Evolutionary conservation across 2,329 filamentous ascomycete species (phyloP).

Genomic region (Allantophomopsis lycopodina): DNA sequence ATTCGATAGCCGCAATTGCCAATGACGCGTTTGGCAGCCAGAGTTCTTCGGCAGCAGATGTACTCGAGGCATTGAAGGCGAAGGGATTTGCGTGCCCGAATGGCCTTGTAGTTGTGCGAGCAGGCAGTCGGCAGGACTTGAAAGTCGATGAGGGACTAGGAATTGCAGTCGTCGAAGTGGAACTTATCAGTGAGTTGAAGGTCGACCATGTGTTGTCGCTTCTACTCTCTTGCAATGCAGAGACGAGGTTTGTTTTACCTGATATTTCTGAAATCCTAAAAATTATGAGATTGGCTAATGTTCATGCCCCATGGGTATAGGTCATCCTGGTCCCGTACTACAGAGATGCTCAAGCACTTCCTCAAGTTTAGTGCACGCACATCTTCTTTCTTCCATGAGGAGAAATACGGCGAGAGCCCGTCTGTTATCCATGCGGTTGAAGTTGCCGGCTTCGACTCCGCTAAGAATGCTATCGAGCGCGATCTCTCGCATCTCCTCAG

Average conservation of each 20-base stretch:
- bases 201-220: slow-evolving; percentile 4
- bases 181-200: neutral
- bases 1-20: too few species aligned
- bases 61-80: slow-evolving; percentile 6
- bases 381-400: slow-evolving; percentile 8
- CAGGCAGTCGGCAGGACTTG: slow-evolving; percentile 3
- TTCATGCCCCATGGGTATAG: slow-evolving; percentile 1
- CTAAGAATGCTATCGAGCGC: slow-evolving; percentile 9
- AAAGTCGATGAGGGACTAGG: neutral
- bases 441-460: slow-evolving; percentile 9
- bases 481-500: slow-evolving; percentile 9
- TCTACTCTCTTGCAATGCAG: slow-evolving; percentile 3
- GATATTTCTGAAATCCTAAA: neutral
- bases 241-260: slow-evolving; percentile 7
- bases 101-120: slow-evolving; percentile 7
- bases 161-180: slow-evolving; percentile 3
- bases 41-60: neutral
- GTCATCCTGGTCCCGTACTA: slow-evolving; percentile 6
- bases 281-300: too few species aligned
- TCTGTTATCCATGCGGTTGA: slow-evolving; percentile 7
- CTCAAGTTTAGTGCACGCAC: slow-evolving; percentile 6
- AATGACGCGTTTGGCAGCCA: too few species aligned
- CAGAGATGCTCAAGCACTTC: slow-evolving; percentile 9
- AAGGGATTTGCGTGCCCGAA: slow-evolving; percentile 3
- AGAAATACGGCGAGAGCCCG: slow-evolving; percentile 6